A percentile compares a stretch with the other conserved stretches of the same genome.
Conservation (phyloP, 106 monocot species). For the Dendrobium chrysotoxum region DNA sequence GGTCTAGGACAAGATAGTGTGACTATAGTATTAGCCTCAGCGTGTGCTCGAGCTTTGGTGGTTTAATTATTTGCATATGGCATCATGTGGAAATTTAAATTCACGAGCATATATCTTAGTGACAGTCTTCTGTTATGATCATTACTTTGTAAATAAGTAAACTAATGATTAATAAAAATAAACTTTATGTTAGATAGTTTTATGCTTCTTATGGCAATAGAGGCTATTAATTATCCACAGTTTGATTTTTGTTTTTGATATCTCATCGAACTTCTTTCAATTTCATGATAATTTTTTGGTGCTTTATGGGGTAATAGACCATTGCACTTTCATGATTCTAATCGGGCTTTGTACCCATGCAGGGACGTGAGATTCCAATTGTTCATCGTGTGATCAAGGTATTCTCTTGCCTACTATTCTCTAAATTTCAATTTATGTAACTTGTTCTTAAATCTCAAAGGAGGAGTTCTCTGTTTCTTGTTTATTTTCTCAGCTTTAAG, state of each 20-base stretch:
- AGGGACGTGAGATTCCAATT: constrained; percentile 50
- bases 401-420: background rate
- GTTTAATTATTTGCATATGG: too few relatives aligned
- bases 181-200: background rate
- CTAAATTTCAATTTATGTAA: background rate
- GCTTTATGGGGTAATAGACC: background rate
- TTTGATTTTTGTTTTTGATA: constrained; percentile 1
- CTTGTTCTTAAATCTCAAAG: too few relatives aligned
- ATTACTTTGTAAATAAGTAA: too few relatives aligned
- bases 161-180: background rate
- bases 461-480: too few relatives aligned
- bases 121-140: too few relatives aligned
- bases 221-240: background rate
- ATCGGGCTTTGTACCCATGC: background rate
- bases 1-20: background rate
- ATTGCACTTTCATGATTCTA: background rate
- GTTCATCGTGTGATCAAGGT: constrained; percentile 58
- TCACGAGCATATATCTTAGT: too few relatives aligned
- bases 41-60: too few relatives aligned
- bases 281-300: background rate
- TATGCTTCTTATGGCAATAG: background rate
- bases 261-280: background rate
- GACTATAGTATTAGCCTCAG: background rate
- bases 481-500: too few relatives aligned
- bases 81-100: too few relatives aligned